These are phyloP conservation scores for Eutypa lata DNA, from an alignment of 2,329 filamentous ascomycete species.

Conservation along the genomic window DNA sequence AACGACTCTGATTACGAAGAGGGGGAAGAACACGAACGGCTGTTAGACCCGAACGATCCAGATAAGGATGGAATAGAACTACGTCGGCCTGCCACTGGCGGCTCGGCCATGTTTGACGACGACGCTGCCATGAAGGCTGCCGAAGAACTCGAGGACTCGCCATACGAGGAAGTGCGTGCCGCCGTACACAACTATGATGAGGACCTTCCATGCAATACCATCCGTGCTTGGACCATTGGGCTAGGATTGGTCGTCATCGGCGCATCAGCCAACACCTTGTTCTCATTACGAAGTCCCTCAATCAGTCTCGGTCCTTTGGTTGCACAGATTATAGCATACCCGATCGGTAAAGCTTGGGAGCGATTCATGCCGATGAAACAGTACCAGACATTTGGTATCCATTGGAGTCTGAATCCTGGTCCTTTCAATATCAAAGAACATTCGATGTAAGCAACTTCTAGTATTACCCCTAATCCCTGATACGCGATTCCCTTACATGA, in stretches of 20 bases:
- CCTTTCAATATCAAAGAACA: slow-evolving; percentile 72
- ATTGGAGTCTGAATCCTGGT: slow-evolving; percentile 61
- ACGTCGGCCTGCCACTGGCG: slow-evolving; percentile 14
- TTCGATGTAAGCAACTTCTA: slow-evolving; percentile 36
- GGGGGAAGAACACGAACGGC: slow-evolving; percentile 53
- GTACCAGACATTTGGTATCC: slow-evolving; percentile 50
- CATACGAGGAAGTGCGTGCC: slow-evolving; percentile 64
- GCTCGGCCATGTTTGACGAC: slow-evolving; percentile 21
- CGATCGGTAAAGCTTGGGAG: slow-evolving; percentile 60
- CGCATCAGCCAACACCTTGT: slow-evolving; percentile 61
- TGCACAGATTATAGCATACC: slow-evolving; percentile 63
- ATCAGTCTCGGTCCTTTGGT: slow-evolving; percentile 60
- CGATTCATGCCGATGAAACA: slow-evolving; percentile 47
- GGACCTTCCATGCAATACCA: slow-evolving; percentile 62
- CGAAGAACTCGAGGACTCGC: slow-evolving; percentile 54
- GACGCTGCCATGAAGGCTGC: slow-evolving; percentile 31
- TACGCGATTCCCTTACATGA: neutral
- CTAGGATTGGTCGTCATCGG: slow-evolving; percentile 53
- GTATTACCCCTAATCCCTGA: no score
- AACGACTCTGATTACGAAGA: slow-evolving; percentile 36
- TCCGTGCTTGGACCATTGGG: slow-evolving; percentile 64
- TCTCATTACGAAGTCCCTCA: slow-evolving; percentile 59
- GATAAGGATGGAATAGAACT: slow-evolving; percentile 39
- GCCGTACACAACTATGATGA: slow-evolving; percentile 64
- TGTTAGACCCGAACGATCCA: slow-evolving; percentile 52